Evolutionary conservation across 768 basidiomycete genomes (phyloP).

Genomic region (Lactifluus hygrophoroides): DNA sequence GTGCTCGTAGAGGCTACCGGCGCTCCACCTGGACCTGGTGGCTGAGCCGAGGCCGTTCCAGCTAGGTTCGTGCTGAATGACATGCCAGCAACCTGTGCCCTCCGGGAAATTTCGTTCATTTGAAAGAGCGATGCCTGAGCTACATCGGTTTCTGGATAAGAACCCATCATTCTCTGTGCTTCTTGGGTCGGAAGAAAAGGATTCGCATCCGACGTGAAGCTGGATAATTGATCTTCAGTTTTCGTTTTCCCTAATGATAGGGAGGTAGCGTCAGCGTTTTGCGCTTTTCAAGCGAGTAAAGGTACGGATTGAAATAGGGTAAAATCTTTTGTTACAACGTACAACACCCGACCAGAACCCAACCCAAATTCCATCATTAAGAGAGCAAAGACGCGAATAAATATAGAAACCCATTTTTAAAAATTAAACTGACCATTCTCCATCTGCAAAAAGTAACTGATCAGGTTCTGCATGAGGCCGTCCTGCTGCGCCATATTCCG

Average conservation of each 20-base stretch:
- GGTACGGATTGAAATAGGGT: slow-evolving; percentile 32
- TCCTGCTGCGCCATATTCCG: slow-evolving; percentile 78
- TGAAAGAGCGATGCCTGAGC: slow-evolving; percentile 63
- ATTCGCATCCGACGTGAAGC: slow-evolving; percentile 28
- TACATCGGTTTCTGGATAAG: slow-evolving; percentile 46
- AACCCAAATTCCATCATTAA: slow-evolving; percentile 7
- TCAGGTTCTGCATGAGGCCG: slow-evolving; percentile 68
- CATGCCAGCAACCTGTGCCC: slow-evolving; percentile 42
- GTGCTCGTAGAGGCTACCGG: slow-evolving; percentile 13
- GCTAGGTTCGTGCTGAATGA: slow-evolving; percentile 23
- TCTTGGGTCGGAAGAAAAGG: slow-evolving; percentile 53
- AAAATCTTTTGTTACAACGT: slow-evolving; percentile 6
- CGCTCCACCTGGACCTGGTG: slow-evolving; percentile 10
- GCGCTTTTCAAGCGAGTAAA: slow-evolving; percentile 23
- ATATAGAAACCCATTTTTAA: slow-evolving; percentile 14
- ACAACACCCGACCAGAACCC: slow-evolving; percentile 3
- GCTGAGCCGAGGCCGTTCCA: slow-evolving; percentile 12
- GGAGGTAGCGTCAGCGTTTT: slow-evolving; percentile 16
- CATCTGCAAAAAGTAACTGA: slow-evolving; percentile 70
- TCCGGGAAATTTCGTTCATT: slow-evolving; percentile 70
- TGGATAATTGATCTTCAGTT: slow-evolving; percentile 24
- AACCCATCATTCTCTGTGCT: slow-evolving; percentile 42
- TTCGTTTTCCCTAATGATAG: slow-evolving; percentile 28
- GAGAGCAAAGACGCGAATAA: not conserved
- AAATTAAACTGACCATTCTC: slow-evolving; percentile 45